These are phyloP conservation scores for Euphorbia schlechtendalii DNA, from an alignment of 441 rosid genomes.

Conservation along the genomic window DNA sequence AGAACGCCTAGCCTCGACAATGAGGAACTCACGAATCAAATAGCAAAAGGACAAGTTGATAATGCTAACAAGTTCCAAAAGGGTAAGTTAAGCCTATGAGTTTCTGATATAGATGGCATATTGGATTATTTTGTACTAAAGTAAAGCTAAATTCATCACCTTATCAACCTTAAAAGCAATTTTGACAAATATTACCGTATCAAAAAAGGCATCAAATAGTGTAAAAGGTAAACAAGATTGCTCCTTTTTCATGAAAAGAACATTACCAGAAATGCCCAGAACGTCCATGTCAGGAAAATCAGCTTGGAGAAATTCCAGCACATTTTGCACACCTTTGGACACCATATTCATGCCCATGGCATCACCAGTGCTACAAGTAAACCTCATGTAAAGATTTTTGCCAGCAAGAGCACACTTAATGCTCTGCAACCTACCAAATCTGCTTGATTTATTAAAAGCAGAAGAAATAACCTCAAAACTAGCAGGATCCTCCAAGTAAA, in stretches of 20 bases:
- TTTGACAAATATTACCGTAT: not conserved
- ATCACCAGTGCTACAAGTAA: constrained; percentile 79
- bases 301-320: constrained; percentile 52
- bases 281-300: constrained; percentile 85
- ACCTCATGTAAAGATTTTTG: constrained; percentile 64
- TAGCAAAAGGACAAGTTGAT: no score
- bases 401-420: constrained; percentile 62
- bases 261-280: constrained; percentile 60
- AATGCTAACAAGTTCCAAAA: no score
- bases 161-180: not conserved
- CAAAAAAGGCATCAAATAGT: not conserved
- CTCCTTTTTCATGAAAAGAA: not conserved
- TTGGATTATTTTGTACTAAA: no score
- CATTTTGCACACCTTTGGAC: no score
- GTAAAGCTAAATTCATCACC: not conserved
- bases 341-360: constrained; percentile 99
- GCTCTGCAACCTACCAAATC: constrained; percentile 65
- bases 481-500: constrained; percentile 64
- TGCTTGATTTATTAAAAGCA: constrained; percentile 76
- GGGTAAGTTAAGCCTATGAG: no score
- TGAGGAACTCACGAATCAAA: no score
- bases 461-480: constrained; percentile 59
- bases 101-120: no score
- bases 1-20: no score
- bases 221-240: not conserved